Base-by-base conservation (phyloP, 1,284 basidiomycete genomes). In the Cutaneotrichosporon curvatum region DNA sequence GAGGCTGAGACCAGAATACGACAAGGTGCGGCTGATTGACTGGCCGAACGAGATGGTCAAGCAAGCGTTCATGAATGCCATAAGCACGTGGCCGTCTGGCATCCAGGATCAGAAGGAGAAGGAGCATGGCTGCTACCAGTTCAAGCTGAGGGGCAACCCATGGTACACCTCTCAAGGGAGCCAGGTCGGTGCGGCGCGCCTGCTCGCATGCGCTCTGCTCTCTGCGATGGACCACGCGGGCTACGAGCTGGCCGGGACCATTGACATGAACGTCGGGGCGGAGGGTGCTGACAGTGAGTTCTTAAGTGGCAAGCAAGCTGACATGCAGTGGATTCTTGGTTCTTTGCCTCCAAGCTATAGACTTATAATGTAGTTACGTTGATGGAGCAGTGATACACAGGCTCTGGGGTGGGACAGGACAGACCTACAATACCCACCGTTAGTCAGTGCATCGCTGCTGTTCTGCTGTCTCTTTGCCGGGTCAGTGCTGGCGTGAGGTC, bases 11-110 rank as follows among this genome's bases (percentile, higher is more conserved):
- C 2, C 31, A 41, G 40, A 32, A 36, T n/a, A 11, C 6, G 66
- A 70, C 43, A 68, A 67, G 58, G 53, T 70, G 20, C 55, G 67
- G n/a, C 45, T 70, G 16, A 68, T 70, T 16, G 67, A 70, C 46
- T 45, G 59, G 30, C 66, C 67, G 2, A 54, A 58, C 40, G 53
- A 49, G 3, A 34, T 30, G 10, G 47, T 60, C 14, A 56, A 48
- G 41, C 33, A 56, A 20, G 59, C 60, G 4, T 67, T 70, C 34
- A 45, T 57, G 7, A 33, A 40, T 15, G 59, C 60, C 34, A 49
- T 66, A 4, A 35, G 44, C 15, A 51, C 55, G 12, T 67, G 65
- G 65, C 56, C 56, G 8, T 16, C 43, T 2, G 66, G 67, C 2
- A 59, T 70, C 31, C 67, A 70, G 41, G 45, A 57, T 14, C 30